Conservation (phyloP, 106 monocot species). For the Posidonia australis region DNA sequence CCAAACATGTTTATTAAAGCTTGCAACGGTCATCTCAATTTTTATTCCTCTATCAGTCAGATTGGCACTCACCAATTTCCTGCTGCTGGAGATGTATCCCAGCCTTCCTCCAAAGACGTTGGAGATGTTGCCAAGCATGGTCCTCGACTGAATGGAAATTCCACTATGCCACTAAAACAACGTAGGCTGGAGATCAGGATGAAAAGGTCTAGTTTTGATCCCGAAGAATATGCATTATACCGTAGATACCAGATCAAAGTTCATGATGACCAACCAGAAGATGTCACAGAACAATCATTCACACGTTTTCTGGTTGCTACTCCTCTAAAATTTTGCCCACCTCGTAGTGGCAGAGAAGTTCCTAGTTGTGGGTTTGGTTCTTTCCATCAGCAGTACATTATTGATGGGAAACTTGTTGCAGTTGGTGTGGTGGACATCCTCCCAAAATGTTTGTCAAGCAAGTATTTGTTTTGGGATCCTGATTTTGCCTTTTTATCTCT, state of each 20-base stretch:
- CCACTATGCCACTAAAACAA: conserved; percentile 23
- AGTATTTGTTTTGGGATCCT: conserved; percentile 99
- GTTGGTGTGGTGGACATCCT: conserved; percentile 96
- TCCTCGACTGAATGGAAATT: conserved; percentile 6
- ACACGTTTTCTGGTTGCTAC: conserved; percentile 74
- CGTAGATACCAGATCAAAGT: conserved; percentile 80
- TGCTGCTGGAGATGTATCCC: neutral
- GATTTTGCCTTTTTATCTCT: conserved; percentile 79
- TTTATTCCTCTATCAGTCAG: conserved; percentile 40
- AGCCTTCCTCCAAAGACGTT: neutral
- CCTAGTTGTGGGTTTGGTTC: conserved; percentile 85
- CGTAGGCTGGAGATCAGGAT: conserved; percentile 57
- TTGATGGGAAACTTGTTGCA: conserved; percentile 92
- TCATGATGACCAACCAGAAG: conserved; percentile 68
- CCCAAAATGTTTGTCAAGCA: conserved; percentile 94
- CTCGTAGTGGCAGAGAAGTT: conserved; percentile 17
- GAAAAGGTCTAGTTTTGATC: conserved; percentile 83
- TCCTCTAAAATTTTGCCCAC: conserved; percentile 56
- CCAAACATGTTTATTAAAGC: conserved; percentile 39
- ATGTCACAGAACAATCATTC: conserved; percentile 62
- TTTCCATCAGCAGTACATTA: conserved; percentile 85
- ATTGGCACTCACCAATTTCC: neutral
- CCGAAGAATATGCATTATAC: conserved; percentile 75
- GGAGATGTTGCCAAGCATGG: conserved; percentile 6
- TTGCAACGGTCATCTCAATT: conserved; percentile 92